These are phyloP conservation scores for Yarrowia deformans DNA, from an alignment of 805 yeast species.

Conservation along the genomic window DNA sequence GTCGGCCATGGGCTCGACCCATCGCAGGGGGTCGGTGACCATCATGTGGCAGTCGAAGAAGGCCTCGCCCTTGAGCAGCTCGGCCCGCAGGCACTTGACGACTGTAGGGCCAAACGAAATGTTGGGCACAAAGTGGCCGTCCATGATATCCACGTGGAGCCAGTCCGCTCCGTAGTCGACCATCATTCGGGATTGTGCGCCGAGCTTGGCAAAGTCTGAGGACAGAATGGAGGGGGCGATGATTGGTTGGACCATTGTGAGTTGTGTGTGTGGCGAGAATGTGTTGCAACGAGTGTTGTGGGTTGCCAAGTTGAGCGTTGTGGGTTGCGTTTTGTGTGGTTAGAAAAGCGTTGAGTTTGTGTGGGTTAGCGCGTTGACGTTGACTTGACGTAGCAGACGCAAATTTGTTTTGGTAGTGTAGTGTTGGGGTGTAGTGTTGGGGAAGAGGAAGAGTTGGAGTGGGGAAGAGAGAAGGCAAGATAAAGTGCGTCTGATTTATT, in stretches of 20 bases:
- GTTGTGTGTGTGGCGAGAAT: no score
- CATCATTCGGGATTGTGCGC: conserved; percentile 83
- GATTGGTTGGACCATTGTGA: conserved; percentile 45
- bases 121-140: conserved; percentile 98
- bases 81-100: conserved; percentile 75
- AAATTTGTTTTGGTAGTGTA: background rate
- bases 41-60: conserved; percentile 98
- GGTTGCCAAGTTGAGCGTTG: background rate
- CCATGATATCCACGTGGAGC: conserved; percentile 99
- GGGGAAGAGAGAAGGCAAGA: background rate
- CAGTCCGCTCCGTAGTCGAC: conserved; percentile 87
- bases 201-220: conserved; percentile 83
- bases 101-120: conserved; percentile 93
- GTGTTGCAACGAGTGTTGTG: background rate
- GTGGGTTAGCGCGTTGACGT: background rate
- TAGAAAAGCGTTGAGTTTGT: background rate
- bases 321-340: background rate
- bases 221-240: conserved; percentile 96
- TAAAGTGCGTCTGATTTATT: no score
- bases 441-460: background rate
- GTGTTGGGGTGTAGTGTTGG: background rate
- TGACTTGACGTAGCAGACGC: background rate
- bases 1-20: conserved; percentile 91
- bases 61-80: conserved; percentile 70
- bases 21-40: conserved; percentile 89